Evolutionary conservation across 805 yeast genomes (phyloP), one percentile per base, ranked within the genome.

Genomic region (Naumovozyma castellii): DNA sequence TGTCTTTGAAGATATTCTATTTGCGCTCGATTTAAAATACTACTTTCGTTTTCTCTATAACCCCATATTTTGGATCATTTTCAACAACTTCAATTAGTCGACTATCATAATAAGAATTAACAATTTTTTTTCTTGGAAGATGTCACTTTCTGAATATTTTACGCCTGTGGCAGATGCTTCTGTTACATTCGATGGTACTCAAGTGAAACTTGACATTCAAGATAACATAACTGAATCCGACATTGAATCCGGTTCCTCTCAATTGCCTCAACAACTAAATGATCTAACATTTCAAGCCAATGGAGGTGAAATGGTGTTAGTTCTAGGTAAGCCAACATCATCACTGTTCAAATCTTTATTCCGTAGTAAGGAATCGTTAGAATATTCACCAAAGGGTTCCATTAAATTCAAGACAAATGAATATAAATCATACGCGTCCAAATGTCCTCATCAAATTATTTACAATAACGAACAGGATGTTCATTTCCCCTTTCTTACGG

Each of bases 401-500:
- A 32, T 50, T 29, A 46, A 38, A 36, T 47, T 53, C 38, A 51
- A 54, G 35, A 42, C 45, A 33, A 43, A 54, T 35, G 57, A 53
- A 37, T 46, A 35, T 30, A 47, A 52, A 36, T 32, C 36, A 9
- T 54, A 42, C 36, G 40, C 51, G 12, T 34, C 42, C 3, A 43
- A 42, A 32, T 49, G 56, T 41, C 54, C 59, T 29, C 57, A 54
- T 34, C 50, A 51, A 37, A 47, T 54, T 14, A 52, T 59, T 35
- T 57, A 59, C 47, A 72, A 70, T 37, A 75, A 78, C 2, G 80
- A 75, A 61, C 63, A 71, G 35, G 81, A 76, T 54, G 62, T 61
- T 25, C 80, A 76, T 60, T 75, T 72, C 51, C 79, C 81, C 1
- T 70, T 65, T 48, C 57, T 76, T 43, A 64, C 72, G 1, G 80